A percentile compares a stretch with the other conserved stretches of the same genome.
Conservation (phyloP, 192 early-diverging fungal species). For the Thamnidium elegans region DNA sequence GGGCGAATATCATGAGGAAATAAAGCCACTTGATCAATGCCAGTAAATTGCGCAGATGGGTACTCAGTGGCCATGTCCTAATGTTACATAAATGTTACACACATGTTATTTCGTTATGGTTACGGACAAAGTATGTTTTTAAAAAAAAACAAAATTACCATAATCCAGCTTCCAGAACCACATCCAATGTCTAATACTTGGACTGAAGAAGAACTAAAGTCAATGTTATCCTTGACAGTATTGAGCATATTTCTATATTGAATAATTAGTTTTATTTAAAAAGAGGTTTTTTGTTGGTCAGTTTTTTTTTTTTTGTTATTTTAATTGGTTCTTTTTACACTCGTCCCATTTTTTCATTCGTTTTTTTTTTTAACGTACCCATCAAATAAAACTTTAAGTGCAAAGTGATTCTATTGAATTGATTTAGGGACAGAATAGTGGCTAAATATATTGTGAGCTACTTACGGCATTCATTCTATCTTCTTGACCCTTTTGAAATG, state of each 20-base stretch:
- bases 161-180: slow-evolving; percentile 28
- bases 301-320: too few relatives aligned
- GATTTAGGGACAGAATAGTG: too few relatives aligned
- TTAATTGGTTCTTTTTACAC: slow-evolving; percentile 2
- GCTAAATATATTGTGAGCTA: too few relatives aligned
- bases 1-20: slow-evolving; percentile 28
- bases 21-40: slow-evolving; percentile 3
- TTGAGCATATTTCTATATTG: slow-evolving; percentile 18
- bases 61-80: slow-evolving; percentile 15
- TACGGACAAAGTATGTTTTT: not conserved
- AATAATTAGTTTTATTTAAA: not conserved
- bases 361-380: not conserved
- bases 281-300: too few relatives aligned
- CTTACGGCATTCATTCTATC: slow-evolving; percentile 18
- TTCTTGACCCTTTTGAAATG: slow-evolving; percentile 5
- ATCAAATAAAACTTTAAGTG: slow-evolving; percentile 1
- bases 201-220: slow-evolving; percentile 9
- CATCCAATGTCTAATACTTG: slow-evolving; percentile 25
- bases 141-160: slow-evolving; percentile 5
- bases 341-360: not conserved
- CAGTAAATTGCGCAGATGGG: slow-evolving; percentile 13
- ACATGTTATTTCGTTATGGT: slow-evolving; percentile 15
- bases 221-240: not conserved
- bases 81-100: not conserved
- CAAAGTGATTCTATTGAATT: slow-evolving; percentile 8